These are phyloP conservation scores for Diaporthe australafricana DNA, from an alignment of 2,329 filamentous ascomycete species.

Conservation along the genomic window DNA sequence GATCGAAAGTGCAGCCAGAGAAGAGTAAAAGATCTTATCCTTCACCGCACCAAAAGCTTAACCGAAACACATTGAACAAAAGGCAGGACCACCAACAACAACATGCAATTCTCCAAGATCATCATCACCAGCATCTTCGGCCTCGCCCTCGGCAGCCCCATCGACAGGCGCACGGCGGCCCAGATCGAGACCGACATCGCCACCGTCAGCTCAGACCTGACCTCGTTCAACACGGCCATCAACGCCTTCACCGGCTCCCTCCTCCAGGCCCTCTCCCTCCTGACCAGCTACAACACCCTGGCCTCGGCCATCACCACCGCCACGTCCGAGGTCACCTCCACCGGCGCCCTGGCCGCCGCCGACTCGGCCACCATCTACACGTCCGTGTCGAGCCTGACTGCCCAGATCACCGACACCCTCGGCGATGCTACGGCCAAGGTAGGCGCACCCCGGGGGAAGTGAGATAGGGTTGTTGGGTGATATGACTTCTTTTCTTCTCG, in stretches of 20 bases:
- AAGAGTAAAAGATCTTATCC: neutral
- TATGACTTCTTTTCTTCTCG: neutral
- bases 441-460: fast-evolving
- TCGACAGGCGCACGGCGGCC: constrained; percentile 23
- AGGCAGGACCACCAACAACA: neutral
- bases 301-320: constrained; percentile 9
- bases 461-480: too few relatives aligned
- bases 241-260: constrained; percentile 31
- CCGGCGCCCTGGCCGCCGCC: constrained; percentile 7
- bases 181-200: constrained; percentile 29
- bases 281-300: constrained; percentile 28
- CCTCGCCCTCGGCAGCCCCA: constrained; percentile 26
- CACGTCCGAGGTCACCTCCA: constrained; percentile 29
- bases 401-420: constrained; percentile 26
- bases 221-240: constrained; percentile 30
- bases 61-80: neutral
- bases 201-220: constrained; percentile 27
- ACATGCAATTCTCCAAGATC: constrained; percentile 35
- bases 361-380: constrained; percentile 35
- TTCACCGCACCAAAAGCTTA: neutral
- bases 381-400: constrained; percentile 21
- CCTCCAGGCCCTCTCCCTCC: constrained; percentile 24
- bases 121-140: constrained; percentile 27
- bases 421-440: constrained; percentile 32
- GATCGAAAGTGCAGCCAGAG: neutral